phyloP scores from a whole-genome alignment of 202 grass and related monocot species.

The Setaria italica region DNA sequence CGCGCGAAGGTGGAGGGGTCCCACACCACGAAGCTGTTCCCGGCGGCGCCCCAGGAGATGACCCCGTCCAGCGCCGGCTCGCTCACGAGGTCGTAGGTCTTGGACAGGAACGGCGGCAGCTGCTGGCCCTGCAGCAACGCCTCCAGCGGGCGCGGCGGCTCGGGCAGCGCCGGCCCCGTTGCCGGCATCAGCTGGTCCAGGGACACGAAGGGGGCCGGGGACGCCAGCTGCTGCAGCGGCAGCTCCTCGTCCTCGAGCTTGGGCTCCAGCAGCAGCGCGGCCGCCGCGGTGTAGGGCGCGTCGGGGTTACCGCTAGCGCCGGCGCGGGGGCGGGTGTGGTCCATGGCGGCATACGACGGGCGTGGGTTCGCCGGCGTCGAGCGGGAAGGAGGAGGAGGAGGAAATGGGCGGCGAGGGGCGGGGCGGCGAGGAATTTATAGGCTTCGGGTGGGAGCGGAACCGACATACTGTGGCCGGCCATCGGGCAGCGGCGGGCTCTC shows the following conservation, averaged over 20 bases:
- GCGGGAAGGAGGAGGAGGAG: neutral
- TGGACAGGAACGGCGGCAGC: constrained; percentile 82
- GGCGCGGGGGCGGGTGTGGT: neutral
- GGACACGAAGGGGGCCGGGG: neutral
- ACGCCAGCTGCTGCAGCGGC: neutral
- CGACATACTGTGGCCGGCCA: constrained; percentile 42
- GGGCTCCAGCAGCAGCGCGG: constrained; percentile 50
- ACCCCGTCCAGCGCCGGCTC: constrained; percentile 72
- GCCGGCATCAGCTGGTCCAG: constrained; percentile 33
- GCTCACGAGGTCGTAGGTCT: constrained; percentile 87
- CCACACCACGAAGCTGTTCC: constrained; percentile 94
- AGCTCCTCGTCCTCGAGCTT: constrained; percentile 46
- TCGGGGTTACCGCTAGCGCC: neutral
- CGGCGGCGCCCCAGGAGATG: constrained; percentile 79
- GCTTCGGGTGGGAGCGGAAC: constrained; percentile 45
- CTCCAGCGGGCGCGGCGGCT: constrained; percentile 63
- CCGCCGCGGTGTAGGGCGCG: neutral
- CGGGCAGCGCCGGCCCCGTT: neutral
- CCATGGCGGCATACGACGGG: constrained; percentile 20
- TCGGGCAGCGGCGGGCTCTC: constrained; percentile 12
- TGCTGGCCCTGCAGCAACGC: constrained; percentile 65
- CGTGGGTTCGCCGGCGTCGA: neutral
- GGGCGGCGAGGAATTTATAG: constrained; percentile 56
- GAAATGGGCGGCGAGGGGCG: neutral
- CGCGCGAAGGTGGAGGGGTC: constrained; percentile 72